Percentiles rank a stretch among this genome's conserved stretches.
Evolutionary conservation across 139 green algal genomes (phyloP).

Genomic region (Penium margaritaceum): DNA sequence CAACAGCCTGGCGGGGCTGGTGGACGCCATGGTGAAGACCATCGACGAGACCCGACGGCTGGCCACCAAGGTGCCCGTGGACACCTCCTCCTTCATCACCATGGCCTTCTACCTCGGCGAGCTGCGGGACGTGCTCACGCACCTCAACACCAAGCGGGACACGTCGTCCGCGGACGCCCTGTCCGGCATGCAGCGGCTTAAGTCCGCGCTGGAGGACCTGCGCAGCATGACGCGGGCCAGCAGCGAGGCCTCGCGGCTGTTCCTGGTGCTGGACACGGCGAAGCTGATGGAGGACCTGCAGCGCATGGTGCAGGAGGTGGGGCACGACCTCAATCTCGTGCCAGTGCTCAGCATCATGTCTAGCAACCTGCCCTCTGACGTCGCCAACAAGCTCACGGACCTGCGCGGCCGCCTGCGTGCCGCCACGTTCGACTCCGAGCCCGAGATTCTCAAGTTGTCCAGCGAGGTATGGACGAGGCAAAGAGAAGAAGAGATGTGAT

Average conservation of each 20-base stretch:
- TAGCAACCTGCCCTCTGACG: neutral
- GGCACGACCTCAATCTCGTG: neutral
- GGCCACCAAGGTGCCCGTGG: neutral
- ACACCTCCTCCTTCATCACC: slow-evolving; percentile 4
- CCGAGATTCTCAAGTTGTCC: slow-evolving; percentile 1
- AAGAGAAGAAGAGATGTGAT: too few species aligned
- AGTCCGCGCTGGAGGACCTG: neutral
- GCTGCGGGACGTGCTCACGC: slow-evolving; percentile 4
- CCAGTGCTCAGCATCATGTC: slow-evolving; percentile 10
- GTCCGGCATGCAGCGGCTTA: slow-evolving; percentile 2
- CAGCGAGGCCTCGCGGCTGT: neutral
- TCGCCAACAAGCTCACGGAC: neutral
- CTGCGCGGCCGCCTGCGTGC: neutral
- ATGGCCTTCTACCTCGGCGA: slow-evolving; percentile 2
- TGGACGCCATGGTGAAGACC: neutral
- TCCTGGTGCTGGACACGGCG: neutral
- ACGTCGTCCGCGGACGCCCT: neutral
- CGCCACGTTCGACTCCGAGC: slow-evolving; percentile 3
- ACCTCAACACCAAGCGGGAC: neutral
- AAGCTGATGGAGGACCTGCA: slow-evolving; percentile 9
- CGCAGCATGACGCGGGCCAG: neutral
- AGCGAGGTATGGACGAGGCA: too few species aligned
- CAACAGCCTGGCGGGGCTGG: neutral
- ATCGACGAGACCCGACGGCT: slow-evolving; percentile 8
- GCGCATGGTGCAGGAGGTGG: slow-evolving; percentile 8